Evolutionary conservation across 306 rosid species (phyloP).

Genomic region (Carpinus fangiana): DNA sequence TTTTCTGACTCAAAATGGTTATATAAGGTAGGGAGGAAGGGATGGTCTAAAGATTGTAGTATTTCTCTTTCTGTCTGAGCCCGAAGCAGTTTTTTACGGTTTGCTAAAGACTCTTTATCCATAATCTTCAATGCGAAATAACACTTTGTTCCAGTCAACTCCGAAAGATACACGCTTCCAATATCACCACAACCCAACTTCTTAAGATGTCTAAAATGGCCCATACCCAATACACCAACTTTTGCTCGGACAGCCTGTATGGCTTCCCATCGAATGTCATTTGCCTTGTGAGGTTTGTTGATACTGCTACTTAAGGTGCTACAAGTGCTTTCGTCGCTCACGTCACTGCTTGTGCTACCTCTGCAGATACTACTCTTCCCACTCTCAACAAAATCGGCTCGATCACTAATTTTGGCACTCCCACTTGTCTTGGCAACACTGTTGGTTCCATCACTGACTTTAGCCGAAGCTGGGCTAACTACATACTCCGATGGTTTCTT

Average conservation of each 20-base stretch:
- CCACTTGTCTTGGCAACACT: conserved; percentile 47
- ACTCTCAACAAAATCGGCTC: conserved; percentile 46
- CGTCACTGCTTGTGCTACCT: conserved; percentile 57
- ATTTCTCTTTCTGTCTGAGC: conserved; percentile 64
- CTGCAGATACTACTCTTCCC: conserved; percentile 62
- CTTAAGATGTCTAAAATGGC: conserved; percentile 53
- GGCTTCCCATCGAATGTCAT: conserved; percentile 57
- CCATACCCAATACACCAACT: conserved; percentile 45
- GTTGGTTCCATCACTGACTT: conserved; percentile 39
- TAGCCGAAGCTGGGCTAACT: conserved; percentile 28
- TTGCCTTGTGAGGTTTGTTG: conserved; percentile 61
- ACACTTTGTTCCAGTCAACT: conserved; percentile 55
- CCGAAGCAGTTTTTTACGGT: conserved; percentile 54
- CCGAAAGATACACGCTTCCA: conserved; percentile 56
- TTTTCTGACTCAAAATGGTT: conserved; percentile 54
- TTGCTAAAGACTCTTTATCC: conserved; percentile 53
- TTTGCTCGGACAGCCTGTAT: conserved; percentile 50
- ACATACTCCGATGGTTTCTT: conserved; percentile 29
- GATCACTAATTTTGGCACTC: conserved; percentile 34
- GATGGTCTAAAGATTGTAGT: conserved; percentile 55
- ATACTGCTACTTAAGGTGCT: conserved; percentile 55
- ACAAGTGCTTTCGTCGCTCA: conserved; percentile 58
- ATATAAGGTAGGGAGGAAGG: conserved; percentile 54
- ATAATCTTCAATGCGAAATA: conserved; percentile 58
- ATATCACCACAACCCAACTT: conserved; percentile 61